Evolutionary conservation across 441 rosid species (phyloP).

Genomic region (Dalechampia spathulata): DNA sequence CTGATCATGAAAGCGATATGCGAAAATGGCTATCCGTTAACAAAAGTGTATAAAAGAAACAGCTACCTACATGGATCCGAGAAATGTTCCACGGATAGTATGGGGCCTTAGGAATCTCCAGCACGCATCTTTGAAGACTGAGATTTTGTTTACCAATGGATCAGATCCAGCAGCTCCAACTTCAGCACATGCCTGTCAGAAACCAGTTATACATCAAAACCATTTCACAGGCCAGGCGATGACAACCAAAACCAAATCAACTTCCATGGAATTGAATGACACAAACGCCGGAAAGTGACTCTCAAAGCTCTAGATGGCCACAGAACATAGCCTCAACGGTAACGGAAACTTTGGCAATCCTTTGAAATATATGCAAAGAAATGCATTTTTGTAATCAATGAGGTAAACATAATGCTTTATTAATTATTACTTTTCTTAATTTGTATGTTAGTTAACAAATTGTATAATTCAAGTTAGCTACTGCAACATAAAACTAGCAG

Average conservation of each 20-base stretch:
- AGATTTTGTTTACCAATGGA: conserved; percentile 45
- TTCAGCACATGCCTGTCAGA: conserved; percentile 62
- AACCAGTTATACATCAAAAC: conserved; percentile 28
- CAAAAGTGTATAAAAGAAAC: conserved; percentile 7
- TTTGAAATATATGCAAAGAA: too few relatives aligned
- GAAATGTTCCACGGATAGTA: conserved; percentile 86
- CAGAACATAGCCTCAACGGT: too few relatives aligned
- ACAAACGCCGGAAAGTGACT: background rate
- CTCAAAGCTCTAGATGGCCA: background rate
- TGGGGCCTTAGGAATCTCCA: conserved; percentile 99
- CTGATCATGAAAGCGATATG: conserved; percentile 6
- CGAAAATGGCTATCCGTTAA: conserved; percentile 5
- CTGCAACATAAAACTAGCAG: too few relatives aligned
- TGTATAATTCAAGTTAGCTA: too few relatives aligned
- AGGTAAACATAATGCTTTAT: too few relatives aligned
- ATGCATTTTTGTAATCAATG: too few relatives aligned
- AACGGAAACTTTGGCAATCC: too few relatives aligned
- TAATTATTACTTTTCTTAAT: too few relatives aligned
- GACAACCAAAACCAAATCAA: background rate
- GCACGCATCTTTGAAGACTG: conserved; percentile 70
- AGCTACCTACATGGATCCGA: conserved; percentile 63
- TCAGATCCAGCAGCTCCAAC: conserved; percentile 81
- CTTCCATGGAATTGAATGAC: background rate
- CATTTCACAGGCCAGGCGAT: conserved; percentile 7
- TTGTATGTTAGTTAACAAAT: too few relatives aligned